Conservation (phyloP, 2,329 filamentous ascomycete species). For the Ophiostoma triangulosporum region DNA sequence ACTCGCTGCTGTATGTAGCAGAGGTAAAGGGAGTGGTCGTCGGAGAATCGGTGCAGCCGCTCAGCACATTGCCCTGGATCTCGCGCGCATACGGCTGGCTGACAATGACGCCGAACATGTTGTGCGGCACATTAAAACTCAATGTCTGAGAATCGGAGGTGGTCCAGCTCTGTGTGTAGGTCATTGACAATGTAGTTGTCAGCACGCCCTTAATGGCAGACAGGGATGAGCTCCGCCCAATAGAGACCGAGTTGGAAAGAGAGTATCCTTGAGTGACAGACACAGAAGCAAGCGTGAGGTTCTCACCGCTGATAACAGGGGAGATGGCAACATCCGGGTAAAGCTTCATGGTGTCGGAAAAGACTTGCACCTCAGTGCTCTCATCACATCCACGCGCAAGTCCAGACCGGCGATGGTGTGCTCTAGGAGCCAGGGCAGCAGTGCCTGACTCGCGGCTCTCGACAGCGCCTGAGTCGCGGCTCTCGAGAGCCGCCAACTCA, state of each 20-base stretch:
- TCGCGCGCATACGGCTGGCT: neutral
- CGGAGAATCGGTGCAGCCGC: neutral
- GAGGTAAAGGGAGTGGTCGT: neutral
- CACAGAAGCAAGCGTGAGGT: neutral
- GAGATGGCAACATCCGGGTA: neutral
- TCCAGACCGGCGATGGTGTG: neutral
- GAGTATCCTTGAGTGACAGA: neutral
- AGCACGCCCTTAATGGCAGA: neutral
- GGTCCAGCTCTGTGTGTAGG: neutral
- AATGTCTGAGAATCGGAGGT: neutral
- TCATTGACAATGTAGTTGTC: neutral
- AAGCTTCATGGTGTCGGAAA: neutral
- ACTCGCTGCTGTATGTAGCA: neutral
- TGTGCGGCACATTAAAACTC: neutral
- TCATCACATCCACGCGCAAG: neutral
- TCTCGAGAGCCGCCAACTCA: neutral
- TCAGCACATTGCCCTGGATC: neutral
- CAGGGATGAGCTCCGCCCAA: too few relatives aligned
- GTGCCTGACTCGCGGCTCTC: neutral
- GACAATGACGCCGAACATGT: neutral
- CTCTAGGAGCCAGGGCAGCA: neutral
- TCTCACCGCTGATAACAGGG: neutral
- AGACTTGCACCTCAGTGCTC: neutral
- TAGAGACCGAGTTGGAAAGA: neutral
- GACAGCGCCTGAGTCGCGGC: neutral